These are phyloP conservation scores for Dendrobium huoshanense DNA, from an alignment of 106 monocot genomes.

Conservation along the genomic window DNA sequence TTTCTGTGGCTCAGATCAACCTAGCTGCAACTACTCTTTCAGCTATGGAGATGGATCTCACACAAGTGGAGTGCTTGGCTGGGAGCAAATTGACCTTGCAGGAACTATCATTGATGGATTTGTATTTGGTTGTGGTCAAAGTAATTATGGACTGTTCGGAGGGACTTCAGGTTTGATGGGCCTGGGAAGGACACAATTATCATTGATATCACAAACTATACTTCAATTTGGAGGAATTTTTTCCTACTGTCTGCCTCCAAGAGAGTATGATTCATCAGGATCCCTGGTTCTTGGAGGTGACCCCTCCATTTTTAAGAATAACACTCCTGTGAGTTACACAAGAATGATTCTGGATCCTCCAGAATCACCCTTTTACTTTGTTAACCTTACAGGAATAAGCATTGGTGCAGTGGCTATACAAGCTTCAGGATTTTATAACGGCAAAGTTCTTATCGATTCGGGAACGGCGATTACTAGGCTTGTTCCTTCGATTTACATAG, in stretches of 20 bases:
- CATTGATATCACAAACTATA: constrained; percentile 51
- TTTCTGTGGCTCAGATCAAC: constrained; percentile 6
- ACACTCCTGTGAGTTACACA: constrained; percentile 13
- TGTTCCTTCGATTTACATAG: constrained; percentile 56
- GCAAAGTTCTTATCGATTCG: constrained; percentile 55
- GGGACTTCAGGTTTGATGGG: constrained; percentile 64
- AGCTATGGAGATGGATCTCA: constrained; percentile 72
- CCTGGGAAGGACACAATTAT: constrained; percentile 50
- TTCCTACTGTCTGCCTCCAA: constrained; percentile 62
- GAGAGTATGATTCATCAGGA: constrained; percentile 23
- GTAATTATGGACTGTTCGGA: constrained; percentile 59
- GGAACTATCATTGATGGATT: constrained; percentile 32
- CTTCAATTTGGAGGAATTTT: constrained; percentile 40
- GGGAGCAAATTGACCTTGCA: constrained; percentile 31
- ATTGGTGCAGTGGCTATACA: constrained; percentile 47
- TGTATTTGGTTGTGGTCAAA: constrained; percentile 60
- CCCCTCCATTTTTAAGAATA: constrained; percentile 12
- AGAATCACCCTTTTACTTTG: constrained; percentile 47
- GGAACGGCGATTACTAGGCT: constrained; percentile 82
- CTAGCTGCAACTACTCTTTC: constrained; percentile 42
- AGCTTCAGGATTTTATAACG: constrained; percentile 23
- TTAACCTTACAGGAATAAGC: constrained; percentile 59
- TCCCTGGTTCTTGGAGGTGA: constrained; percentile 13
- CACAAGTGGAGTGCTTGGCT: constrained; percentile 41
- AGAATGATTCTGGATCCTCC: constrained; percentile 31